Base-by-base conservation (phyloP, 1,284 basidiomycete species). In the Agroathelia rolfsii region DNA sequence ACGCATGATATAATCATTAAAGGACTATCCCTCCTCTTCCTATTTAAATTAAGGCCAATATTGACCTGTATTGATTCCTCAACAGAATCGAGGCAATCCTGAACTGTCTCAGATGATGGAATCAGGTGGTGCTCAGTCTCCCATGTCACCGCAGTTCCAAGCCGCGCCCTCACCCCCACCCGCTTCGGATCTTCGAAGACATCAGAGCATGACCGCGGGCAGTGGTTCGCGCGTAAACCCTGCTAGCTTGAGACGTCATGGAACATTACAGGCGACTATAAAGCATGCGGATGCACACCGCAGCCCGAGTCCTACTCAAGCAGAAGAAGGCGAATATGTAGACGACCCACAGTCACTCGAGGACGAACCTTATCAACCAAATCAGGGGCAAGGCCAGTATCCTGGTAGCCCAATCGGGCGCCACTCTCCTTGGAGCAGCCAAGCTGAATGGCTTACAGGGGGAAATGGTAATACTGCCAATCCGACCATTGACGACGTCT, bases 171-270 rank as follows among this genome's bases (percentile, higher is more conserved):
- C 82, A 4, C 77, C 80, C 29, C 69, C 77, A n/a, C 64, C 69
- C 13, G 69, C 59, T 23, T 67, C 76, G 2, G 69, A 69, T 32
- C 78, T 87, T 18, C 75, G 84, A 28, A 66, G 84, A 38, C 81
- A 87, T 51, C 76, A 80, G 38, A 82, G 78, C 40, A 64, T 87
- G 29, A 87, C 78, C 13, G n/a, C n/a, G n/a, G n/a, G n/a, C n/a
- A 48, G 69, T 7, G n/a, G n/a, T n/a, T n/a, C n/a, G n/a, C n/a
- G n/a, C n/a, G n/a, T n/a, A n/a, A n/a, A n/a, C n/a, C n/a, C n/a
- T n/a, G n/a, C n/a, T n/a, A n/a, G n/a, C n/a, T n/a, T n/a, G n/a
- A n/a, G 72, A 46, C 74, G 81, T 38, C 72, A 80, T 21, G 81
- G 79, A 16, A 85, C 81, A n/a, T 58, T 83, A 8, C 80, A 82